These are phyloP conservation scores for Ramichloridium luteum DNA, from an alignment of 2,329 filamentous ascomycete species.

Conservation along the genomic window DNA sequence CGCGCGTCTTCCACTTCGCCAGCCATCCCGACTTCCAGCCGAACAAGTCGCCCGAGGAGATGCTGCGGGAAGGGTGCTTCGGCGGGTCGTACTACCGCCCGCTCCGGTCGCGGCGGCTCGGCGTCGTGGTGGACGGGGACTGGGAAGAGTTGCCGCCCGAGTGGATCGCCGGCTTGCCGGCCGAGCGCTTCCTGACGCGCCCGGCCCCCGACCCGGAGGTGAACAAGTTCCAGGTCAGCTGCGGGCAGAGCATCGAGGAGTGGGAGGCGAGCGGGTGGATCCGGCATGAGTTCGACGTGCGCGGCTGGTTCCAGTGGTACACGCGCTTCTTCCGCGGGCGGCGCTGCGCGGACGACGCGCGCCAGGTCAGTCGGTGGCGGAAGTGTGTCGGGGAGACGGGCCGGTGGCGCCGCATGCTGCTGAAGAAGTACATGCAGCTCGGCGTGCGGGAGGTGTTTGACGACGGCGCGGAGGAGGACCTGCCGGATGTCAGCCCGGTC, in stretches of 20 bases:
- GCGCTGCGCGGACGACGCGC: conserved; percentile 40
- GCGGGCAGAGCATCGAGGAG: conserved; percentile 43
- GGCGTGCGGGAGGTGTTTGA: conserved; percentile 40
- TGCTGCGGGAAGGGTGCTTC: conserved; percentile 42
- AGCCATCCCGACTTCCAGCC: conserved; percentile 35
- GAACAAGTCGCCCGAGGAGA: conserved; percentile 42
- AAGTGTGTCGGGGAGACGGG: conserved; percentile 42
- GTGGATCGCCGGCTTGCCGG: conserved; percentile 34
- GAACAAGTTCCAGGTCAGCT: conserved; percentile 42
- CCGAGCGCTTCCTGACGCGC: conserved; percentile 29
- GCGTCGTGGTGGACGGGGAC: conserved; percentile 36
- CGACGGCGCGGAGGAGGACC: conserved; percentile 29
- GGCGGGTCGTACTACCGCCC: conserved; percentile 42
- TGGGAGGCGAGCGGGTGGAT: conserved; percentile 47
- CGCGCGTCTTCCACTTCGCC: conserved; percentile 35
- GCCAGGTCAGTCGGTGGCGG: conserved; percentile 41
- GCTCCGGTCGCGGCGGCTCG: conserved; percentile 33
- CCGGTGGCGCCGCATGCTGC: conserved; percentile 38
- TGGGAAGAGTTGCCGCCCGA: conserved; percentile 30
- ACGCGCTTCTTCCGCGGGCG: conserved; percentile 40
- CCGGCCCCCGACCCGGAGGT: conserved; percentile 34
- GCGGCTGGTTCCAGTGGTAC: conserved; percentile 49
- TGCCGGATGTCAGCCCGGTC: conserved; percentile 39
- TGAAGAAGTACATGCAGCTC: conserved; percentile 40
- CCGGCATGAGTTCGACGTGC: conserved; percentile 39